These are phyloP conservation scores for Grifola frondosa DNA, from an alignment of 1,284 basidiomycete species.

Conservation along the genomic window DNA sequence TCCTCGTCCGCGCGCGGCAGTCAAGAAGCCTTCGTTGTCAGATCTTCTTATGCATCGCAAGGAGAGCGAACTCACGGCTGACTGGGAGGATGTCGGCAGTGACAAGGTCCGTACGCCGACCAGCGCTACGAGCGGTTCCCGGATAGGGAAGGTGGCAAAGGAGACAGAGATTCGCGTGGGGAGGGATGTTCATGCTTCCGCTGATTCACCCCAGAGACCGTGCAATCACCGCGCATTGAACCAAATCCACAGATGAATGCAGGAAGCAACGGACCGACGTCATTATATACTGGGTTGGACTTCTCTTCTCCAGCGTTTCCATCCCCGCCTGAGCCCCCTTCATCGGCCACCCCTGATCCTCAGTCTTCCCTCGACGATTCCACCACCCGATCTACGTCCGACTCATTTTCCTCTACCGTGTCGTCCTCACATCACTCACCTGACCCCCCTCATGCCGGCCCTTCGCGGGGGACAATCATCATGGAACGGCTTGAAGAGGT, in stretches of 20 bases:
- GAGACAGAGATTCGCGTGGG: conserved; percentile 7
- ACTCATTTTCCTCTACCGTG: conserved; percentile 42
- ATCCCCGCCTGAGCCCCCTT: conserved; percentile 56
- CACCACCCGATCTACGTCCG: conserved; percentile 47
- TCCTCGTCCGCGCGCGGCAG: conserved; percentile 27
- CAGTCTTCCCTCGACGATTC: conserved; percentile 64
- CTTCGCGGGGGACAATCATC: conserved; percentile 43
- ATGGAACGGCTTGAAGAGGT: conserved; percentile 71
- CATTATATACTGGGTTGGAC: conserved; percentile 17
- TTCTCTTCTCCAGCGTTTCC: conserved; percentile 37
- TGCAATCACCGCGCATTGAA: conserved; percentile 17
- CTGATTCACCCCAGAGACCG: conserved; percentile 9
- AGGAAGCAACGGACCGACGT: conserved; percentile 19
- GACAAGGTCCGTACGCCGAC: conserved; percentile 48
- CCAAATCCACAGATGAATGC: conserved; percentile 18
- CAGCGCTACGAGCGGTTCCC: conserved; percentile 41
- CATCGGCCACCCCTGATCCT: conserved; percentile 71
- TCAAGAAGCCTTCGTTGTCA: conserved; percentile 63
- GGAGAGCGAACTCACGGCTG: conserved; percentile 52
- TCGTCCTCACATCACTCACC: conserved; percentile 47
- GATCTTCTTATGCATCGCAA: conserved; percentile 57
- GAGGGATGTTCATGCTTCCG: conserved; percentile 7
- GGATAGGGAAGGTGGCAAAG: conserved; percentile 31
- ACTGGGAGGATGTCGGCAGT: conserved; percentile 61
- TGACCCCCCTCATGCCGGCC: conserved; percentile 26